Percentiles rank a stretch among this genome's conserved stretches.
Evolutionary conservation across 805 yeast genomes (phyloP).

Genomic region (Starmerella apis): DNA sequence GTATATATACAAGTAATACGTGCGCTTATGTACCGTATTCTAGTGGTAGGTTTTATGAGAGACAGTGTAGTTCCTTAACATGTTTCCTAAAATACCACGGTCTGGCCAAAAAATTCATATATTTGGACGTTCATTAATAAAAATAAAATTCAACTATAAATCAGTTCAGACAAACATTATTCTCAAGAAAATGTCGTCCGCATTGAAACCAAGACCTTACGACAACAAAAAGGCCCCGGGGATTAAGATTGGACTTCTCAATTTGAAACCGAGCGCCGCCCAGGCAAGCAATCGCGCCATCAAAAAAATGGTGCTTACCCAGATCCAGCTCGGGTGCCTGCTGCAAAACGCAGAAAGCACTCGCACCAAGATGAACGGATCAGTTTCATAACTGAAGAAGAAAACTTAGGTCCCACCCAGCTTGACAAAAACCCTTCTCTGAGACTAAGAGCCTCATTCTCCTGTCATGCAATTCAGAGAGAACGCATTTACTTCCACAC

Average conservation of each 20-base stretch:
- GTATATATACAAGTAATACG: no score
- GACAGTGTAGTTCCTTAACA: no score
- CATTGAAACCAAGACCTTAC: conserved; percentile 27
- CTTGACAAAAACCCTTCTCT: not conserved
- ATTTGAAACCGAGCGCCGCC: conserved; percentile 15
- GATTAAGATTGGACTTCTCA: conserved; percentile 27
- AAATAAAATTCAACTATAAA: no score
- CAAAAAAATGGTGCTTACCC: not conserved
- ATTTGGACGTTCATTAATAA: not conserved
- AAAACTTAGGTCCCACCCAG: not conserved
- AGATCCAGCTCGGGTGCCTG: not conserved
- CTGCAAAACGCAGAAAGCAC: conserved; percentile 15
- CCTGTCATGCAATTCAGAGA: not conserved
- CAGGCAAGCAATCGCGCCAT: not conserved
- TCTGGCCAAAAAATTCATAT: no score
- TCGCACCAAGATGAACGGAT: conserved; percentile 6
- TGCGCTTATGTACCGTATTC: no score
- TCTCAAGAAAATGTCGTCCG: conserved; percentile 27
- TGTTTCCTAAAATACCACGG: no score
- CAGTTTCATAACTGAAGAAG: conserved; percentile 6
- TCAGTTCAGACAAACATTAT: no score
- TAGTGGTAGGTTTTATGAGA: no score
- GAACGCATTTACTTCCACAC: not conserved
- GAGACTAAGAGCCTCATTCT: conserved; percentile 4
- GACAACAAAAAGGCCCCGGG: conserved; percentile 23